These are phyloP conservation scores for Sphagnum magellanicum DNA, from an alignment of 228 moss, liverwort and hornwort genomes.

Conservation along the genomic window DNA sequence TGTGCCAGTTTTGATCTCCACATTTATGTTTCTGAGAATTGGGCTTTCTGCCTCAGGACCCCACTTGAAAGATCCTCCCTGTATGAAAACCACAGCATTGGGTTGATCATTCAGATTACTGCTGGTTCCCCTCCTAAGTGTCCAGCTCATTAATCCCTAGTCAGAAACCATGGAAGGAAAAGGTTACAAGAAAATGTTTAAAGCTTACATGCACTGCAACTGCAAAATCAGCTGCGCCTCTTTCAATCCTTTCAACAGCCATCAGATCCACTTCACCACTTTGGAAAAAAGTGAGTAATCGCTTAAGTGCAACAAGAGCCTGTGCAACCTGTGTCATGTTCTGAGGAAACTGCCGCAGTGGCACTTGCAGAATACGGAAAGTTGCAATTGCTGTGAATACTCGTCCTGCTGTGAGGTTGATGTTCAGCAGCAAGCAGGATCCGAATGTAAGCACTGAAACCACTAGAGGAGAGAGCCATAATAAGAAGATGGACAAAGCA, in stretches of 20 bases:
- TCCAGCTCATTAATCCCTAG: no score
- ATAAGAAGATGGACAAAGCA: conserved; percentile 25
- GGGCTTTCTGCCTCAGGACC: conserved; percentile 15
- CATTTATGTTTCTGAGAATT: conserved; percentile 24
- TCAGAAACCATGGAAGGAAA: no score
- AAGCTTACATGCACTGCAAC: conserved; percentile 1
- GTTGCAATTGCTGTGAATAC: conserved; percentile 52
- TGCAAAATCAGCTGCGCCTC: conserved; percentile 4
- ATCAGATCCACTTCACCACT: conserved; percentile 29
- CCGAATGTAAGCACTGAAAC: conserved; percentile 40
- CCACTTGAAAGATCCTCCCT: conserved; percentile 40
- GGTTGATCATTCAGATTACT: no score
- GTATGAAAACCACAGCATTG: conserved; percentile 3
- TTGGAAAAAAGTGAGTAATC: conserved; percentile 24
- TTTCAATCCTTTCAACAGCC: conserved; percentile 16
- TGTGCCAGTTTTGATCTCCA: conserved; percentile 17
- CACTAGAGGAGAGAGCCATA: conserved; percentile 38
- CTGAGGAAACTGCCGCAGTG: conserved; percentile 34
- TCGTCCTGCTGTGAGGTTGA: conserved; percentile 30
- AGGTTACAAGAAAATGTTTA: no score
- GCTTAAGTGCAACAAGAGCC: conserved; percentile 25
- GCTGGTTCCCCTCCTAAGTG: neutral
- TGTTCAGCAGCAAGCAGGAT: conserved; percentile 21
- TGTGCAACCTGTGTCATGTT: conserved; percentile 26
- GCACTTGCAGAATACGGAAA: conserved; percentile 47